phyloP scores from a whole-genome alignment of 257 asterid species.

The Petrea volubilis region DNA sequence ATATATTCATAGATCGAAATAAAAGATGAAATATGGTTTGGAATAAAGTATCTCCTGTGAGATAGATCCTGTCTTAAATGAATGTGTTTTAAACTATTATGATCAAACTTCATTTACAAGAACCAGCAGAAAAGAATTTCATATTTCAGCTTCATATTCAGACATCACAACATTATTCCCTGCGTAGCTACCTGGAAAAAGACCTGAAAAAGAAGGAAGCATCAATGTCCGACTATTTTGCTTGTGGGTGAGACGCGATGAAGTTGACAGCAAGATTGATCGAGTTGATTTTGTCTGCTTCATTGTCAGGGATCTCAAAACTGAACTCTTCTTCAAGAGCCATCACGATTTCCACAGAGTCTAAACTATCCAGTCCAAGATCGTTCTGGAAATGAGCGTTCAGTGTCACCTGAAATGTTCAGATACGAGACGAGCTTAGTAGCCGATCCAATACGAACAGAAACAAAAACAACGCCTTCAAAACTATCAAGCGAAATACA shows the following conservation, averaged over 20 bases:
- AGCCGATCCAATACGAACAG: not conserved
- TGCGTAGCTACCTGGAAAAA: constrained; percentile 6
- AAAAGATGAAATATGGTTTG: no score
- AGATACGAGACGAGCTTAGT: not conserved
- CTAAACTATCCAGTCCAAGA: constrained; percentile 62
- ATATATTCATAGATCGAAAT: no score
- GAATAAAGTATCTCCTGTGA: no score
- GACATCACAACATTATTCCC: constrained; percentile 9
- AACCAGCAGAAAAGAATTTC: not conserved
- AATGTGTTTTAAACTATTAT: not conserved
- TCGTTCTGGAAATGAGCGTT: constrained; percentile 53
- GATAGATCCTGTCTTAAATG: not conserved
- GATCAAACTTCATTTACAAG: not conserved
- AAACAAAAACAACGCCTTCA: not conserved
- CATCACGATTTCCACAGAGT: constrained; percentile 57
- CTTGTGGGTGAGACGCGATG: constrained; percentile 61
- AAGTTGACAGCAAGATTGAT: constrained; percentile 53
- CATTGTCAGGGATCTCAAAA: constrained; percentile 61
- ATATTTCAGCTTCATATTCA: constrained; percentile 11
- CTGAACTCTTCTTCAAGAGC: constrained; percentile 59
- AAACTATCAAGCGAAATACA: not conserved
- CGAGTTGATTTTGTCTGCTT: constrained; percentile 57
- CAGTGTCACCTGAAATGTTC: constrained; percentile 43
- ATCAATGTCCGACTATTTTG: constrained; percentile 33
- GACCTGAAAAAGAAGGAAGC: not conserved